Conservation (phyloP, 2,329 filamentous ascomycete species). For the Sarocladium oryzae region DNA sequence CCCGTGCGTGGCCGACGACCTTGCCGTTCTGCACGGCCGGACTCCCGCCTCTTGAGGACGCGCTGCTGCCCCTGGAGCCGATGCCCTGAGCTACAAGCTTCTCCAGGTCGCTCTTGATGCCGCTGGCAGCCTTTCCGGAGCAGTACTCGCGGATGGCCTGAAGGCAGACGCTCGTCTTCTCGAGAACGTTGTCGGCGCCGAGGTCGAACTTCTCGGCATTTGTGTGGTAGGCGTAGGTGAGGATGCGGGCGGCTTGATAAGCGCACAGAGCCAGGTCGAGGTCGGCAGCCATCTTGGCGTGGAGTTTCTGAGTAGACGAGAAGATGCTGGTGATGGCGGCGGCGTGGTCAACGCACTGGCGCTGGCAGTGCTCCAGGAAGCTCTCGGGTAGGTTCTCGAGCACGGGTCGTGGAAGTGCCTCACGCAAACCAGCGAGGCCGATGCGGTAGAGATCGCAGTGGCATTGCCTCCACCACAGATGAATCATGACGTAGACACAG, state of each 20-base stretch:
- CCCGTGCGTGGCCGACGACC: constrained; percentile 13
- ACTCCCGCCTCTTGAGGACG: constrained; percentile 1
- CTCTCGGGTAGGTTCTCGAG: constrained; percentile 40
- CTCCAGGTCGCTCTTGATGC: constrained; percentile 42
- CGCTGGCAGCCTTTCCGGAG: constrained; percentile 42
- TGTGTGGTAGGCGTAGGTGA: constrained; percentile 44
- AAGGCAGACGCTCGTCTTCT: constrained; percentile 45
- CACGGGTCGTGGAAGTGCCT: constrained; percentile 38
- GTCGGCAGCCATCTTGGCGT: constrained; percentile 46
- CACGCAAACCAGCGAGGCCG: constrained; percentile 43
- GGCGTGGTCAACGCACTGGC: constrained; percentile 47
- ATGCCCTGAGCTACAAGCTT: constrained; percentile 42
- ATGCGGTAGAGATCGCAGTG: constrained; percentile 51
- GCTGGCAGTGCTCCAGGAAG: constrained; percentile 43
- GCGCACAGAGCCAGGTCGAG: constrained; percentile 49
- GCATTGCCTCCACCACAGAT: constrained; percentile 53
- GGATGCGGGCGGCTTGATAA: constrained; percentile 47
- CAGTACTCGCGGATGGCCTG: constrained; percentile 45
- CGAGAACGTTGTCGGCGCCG: constrained; percentile 38
- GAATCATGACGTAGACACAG: constrained; percentile 54
- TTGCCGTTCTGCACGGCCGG: constrained; percentile 14
- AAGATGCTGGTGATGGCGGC: constrained; percentile 51
- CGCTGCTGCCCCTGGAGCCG: constrained; percentile 14
- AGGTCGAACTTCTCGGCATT: constrained; percentile 36
- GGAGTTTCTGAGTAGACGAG: constrained; percentile 41